Conservation (phyloP, 75 land plant species). For the Cupressus sempervirens region DNA sequence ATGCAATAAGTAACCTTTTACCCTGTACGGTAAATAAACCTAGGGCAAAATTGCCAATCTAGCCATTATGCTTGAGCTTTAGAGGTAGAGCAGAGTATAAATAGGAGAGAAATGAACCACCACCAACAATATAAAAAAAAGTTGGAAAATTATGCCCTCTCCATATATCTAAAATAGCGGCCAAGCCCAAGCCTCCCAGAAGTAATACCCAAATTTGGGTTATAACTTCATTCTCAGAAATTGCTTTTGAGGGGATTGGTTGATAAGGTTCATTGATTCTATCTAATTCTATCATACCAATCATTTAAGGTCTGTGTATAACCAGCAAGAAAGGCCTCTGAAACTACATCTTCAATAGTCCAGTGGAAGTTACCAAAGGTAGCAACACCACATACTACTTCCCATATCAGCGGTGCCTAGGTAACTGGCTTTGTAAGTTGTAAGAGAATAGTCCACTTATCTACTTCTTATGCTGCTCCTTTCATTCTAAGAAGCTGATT, state of each 20-base stretch:
- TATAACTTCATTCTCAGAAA: too few species aligned
- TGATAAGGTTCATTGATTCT: slow-evolving; percentile 98
- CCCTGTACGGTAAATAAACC: too few species aligned
- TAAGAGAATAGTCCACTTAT: slow-evolving; percentile 90
- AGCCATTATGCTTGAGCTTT: too few species aligned
- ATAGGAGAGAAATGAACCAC: too few species aligned
- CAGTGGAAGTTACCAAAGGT: slow-evolving; percentile 95
- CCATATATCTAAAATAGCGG: too few species aligned
- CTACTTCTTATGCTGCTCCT: slow-evolving; percentile 66
- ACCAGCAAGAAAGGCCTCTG: slow-evolving; percentile 92
- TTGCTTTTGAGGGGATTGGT: slow-evolving; percentile 98
- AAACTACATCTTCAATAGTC: slow-evolving; percentile 90
- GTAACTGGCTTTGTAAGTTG: slow-evolving; percentile 96
- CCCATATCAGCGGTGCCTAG: slow-evolving; percentile 97
- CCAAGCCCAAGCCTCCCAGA: too few species aligned
- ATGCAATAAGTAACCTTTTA: too few species aligned
- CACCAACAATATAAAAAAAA: too few species aligned
- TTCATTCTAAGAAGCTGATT: slow-evolving; percentile 92
- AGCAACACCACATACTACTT: slow-evolving; percentile 95
- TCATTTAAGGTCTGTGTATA: slow-evolving; percentile 98
- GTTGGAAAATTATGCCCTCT: too few species aligned
- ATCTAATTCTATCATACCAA: slow-evolving; percentile 98
- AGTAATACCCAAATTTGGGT: too few species aligned
- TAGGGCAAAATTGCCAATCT: too few species aligned
- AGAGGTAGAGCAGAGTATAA: too few species aligned